Conservation (phyloP, 2,329 filamentous ascomycete species). For the Fonsecaea pugnacius region DNA sequence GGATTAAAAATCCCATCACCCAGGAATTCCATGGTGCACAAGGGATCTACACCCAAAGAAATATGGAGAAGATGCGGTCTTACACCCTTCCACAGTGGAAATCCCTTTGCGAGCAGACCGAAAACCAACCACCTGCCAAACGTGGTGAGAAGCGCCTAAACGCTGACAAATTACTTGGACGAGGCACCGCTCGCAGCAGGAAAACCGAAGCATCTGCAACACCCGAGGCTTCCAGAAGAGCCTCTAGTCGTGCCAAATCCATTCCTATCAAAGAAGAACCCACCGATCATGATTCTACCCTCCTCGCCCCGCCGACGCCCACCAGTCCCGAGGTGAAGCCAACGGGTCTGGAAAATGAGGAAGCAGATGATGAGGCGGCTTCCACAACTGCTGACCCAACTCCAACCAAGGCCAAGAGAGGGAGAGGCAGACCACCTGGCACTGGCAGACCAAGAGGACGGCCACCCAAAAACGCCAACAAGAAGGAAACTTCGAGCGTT, state of each 20-base stretch:
- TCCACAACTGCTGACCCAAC: slow-evolving; percentile 37
- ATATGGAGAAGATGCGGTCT: slow-evolving; percentile 91
- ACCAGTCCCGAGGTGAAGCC: slow-evolving; percentile 53
- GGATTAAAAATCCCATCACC: slow-evolving; percentile 94
- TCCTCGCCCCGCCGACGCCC: slow-evolving; percentile 58
- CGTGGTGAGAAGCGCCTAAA: slow-evolving; percentile 64
- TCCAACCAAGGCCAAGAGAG: slow-evolving; percentile 41
- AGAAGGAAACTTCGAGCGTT: slow-evolving; percentile 61
- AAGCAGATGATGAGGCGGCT: slow-evolving; percentile 37
- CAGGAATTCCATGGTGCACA: slow-evolving; percentile 97
- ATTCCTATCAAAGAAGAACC: slow-evolving; percentile 45
- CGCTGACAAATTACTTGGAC: slow-evolving; percentile 37
- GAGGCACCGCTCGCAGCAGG: slow-evolving; percentile 49
- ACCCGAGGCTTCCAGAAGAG: slow-evolving; percentile 46
- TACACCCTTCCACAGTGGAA: slow-evolving; percentile 99
- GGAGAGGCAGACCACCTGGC: slow-evolving; percentile 53
- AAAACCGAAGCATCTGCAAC: slow-evolving; percentile 46
- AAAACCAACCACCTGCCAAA: slow-evolving; percentile 90
- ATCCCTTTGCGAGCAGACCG: slow-evolving; percentile 86
- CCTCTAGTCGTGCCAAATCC: slow-evolving; percentile 51
- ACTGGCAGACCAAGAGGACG: slow-evolving; percentile 35
- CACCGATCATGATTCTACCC: slow-evolving; percentile 46
- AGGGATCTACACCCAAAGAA: slow-evolving; percentile 94
- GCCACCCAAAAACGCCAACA: slow-evolving; percentile 51
- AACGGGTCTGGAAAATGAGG: slow-evolving; percentile 44